A percentile compares a stretch with the other conserved stretches of the same genome.
Conservation (phyloP, 192 early-diverging fungal species). For the Entomortierella beljakovae region DNA sequence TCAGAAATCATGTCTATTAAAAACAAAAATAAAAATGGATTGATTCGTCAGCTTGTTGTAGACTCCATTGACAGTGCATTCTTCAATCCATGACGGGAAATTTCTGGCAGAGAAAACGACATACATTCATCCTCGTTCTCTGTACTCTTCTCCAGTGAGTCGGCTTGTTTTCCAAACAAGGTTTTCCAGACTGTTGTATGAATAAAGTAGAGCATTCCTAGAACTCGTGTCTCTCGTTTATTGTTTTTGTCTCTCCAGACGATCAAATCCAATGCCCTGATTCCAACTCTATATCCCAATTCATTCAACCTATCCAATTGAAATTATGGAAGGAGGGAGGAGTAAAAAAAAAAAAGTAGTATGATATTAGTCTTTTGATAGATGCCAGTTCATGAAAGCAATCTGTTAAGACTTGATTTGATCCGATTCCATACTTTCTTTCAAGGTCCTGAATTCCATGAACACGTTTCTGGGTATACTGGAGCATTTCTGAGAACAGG, state of each 20-base stretch:
- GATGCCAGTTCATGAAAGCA: no score
- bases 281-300: slow-evolving; percentile 94
- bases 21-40: background rate
- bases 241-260: slow-evolving; percentile 90
- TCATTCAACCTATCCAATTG: slow-evolving; percentile 84
- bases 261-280: slow-evolving; percentile 88
- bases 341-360: background rate
- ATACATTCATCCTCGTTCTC: slow-evolving; percentile 98
- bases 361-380: background rate
- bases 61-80: background rate
- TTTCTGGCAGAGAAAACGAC: slow-evolving; percentile 8
- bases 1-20: slow-evolving; percentile 97
- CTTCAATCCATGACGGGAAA: no score
- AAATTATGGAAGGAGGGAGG: no score
- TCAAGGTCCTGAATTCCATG: slow-evolving; percentile 96
- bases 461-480: slow-evolving; percentile 96
- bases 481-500: slow-evolving; percentile 95
- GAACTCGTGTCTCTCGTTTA: slow-evolving; percentile 90
- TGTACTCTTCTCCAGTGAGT: slow-evolving; percentile 95
- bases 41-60: background rate
- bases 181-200: slow-evolving; percentile 94
- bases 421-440: slow-evolving; percentile 86
- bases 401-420: no score
- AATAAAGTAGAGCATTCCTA: slow-evolving; percentile 93
- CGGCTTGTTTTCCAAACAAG: slow-evolving; percentile 96